A percentile compares a stretch with the other conserved stretches of the same genome.
phyloP scores from a whole-genome alignment of 345 rosid genomes.

The Syzygium oleosum region DNA sequence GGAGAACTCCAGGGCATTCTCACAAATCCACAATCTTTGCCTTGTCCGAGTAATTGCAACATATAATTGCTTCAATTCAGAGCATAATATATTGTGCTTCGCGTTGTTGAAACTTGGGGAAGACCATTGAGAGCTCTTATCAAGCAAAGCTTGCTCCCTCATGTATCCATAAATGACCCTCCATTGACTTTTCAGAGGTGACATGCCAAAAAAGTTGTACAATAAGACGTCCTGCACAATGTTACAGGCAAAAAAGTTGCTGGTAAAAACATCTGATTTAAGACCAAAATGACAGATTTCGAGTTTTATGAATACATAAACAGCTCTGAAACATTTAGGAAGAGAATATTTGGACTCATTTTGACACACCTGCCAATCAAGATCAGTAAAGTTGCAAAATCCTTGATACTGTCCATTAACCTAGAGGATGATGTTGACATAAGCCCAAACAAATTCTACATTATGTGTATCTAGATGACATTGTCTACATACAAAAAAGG shows the following conservation, averaged over 20 bases:
- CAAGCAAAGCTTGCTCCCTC: constrained; percentile 1
- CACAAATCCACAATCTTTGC: constrained; percentile 53
- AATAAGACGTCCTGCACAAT: constrained; percentile 35
- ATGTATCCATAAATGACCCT: constrained; percentile 35
- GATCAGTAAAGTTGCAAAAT: neutral
- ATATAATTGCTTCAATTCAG: constrained; percentile 25
- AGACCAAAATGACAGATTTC: neutral
- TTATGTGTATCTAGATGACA: neutral
- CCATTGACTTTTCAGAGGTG: constrained; percentile 39
- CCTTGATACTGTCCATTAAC: neutral
- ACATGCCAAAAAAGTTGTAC: constrained; percentile 49
- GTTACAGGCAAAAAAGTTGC: neutral
- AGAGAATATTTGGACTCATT: neutral
- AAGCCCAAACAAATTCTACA: neutral
- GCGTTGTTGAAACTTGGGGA: constrained; percentile 19
- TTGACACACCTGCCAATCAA: neutral
- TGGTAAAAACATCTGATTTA: neutral
- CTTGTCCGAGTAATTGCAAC: constrained; percentile 45
- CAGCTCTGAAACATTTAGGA: neutral
- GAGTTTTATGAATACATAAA: neutral
- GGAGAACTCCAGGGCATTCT: constrained; percentile 21
- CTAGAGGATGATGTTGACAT: neutral
- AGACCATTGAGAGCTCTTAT: neutral
- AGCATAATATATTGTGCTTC: constrained; percentile 36
- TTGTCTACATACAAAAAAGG: neutral